These are phyloP conservation scores for Aphanocladium album DNA, from an alignment of 2,329 filamentous ascomycete genomes.

Conservation along the genomic window DNA sequence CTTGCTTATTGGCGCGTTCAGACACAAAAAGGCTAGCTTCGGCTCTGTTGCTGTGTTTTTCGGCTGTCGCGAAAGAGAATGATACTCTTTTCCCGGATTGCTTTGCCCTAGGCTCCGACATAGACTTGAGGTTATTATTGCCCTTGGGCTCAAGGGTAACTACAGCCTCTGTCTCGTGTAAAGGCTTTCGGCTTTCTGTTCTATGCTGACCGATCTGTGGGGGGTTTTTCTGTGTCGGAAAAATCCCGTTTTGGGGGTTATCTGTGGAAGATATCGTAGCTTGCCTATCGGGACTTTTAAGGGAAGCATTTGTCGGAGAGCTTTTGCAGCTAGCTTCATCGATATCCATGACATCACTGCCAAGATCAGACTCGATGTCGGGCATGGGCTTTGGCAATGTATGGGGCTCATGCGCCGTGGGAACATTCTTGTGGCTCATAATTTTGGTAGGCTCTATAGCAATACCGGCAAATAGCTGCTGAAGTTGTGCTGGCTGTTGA, in stretches of 20 bases:
- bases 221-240: background rate
- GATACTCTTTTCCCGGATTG: background rate
- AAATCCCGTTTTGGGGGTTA: background rate
- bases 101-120: background rate
- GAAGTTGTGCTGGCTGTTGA: background rate
- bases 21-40: constrained; percentile 5
- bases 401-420: background rate
- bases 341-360: constrained; percentile 9
- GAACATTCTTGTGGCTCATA: too few relatives aligned
- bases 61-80: background rate
- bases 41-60: background rate
- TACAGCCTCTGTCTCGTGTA: too few relatives aligned
- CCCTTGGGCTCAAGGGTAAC: too few relatives aligned
- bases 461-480: background rate
- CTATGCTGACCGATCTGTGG: too few relatives aligned
- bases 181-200: too few relatives aligned
- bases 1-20: background rate
- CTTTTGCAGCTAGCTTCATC: background rate
- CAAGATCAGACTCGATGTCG: background rate
- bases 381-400: background rate
- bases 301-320: background rate
- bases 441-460: background rate
- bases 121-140: background rate
- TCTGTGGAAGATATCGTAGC: too few relatives aligned
- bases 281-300: background rate